A percentile compares a stretch with the other conserved stretches of the same genome.
Evolutionary conservation across 1,284 basidiomycete genomes (phyloP).

Genomic region (Rhodotorula sp.): DNA sequence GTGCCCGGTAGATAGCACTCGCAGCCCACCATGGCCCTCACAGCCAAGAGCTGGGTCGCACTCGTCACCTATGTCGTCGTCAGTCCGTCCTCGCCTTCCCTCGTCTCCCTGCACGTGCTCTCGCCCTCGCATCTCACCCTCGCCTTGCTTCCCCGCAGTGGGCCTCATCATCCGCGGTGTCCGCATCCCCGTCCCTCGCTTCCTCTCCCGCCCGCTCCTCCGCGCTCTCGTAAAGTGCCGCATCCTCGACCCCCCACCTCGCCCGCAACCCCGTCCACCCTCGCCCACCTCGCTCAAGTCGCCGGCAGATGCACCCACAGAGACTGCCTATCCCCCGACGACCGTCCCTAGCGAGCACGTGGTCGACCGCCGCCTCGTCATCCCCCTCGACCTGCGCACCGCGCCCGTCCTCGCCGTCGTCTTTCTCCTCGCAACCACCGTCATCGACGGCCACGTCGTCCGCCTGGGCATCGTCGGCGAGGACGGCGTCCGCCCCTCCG

Average conservation of each 20-base stretch:
- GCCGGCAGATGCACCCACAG: not conserved
- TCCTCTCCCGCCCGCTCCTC: conserved; percentile 32
- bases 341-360: not conserved
- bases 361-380: conserved; percentile 41
- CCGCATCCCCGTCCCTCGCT: conserved; percentile 57
- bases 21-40: conserved; percentile 25
- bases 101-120: too few relatives aligned
- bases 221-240: conserved; percentile 41
- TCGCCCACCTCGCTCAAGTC: not conserved
- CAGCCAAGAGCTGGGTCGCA: conserved; percentile 40
- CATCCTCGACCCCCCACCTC: conserved; percentile 44
- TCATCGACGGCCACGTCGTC: conserved; percentile 66
- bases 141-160: conserved; percentile 49
- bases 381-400: conserved; percentile 65
- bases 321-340: not conserved
- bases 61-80: conserved; percentile 72
- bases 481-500: conserved; percentile 81
- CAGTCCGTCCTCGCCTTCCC: conserved; percentile 56
- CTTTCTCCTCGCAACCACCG: conserved; percentile 72
- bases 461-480: conserved; percentile 67
- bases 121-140: not conserved
- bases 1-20: too few relatives aligned
- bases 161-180: conserved; percentile 68
- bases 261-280: not conserved
- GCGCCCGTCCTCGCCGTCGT: conserved; percentile 78